Evolutionary conservation across 371 early-diverging fungal genomes (phyloP).

Genomic region (Mucor circinelloides): DNA sequence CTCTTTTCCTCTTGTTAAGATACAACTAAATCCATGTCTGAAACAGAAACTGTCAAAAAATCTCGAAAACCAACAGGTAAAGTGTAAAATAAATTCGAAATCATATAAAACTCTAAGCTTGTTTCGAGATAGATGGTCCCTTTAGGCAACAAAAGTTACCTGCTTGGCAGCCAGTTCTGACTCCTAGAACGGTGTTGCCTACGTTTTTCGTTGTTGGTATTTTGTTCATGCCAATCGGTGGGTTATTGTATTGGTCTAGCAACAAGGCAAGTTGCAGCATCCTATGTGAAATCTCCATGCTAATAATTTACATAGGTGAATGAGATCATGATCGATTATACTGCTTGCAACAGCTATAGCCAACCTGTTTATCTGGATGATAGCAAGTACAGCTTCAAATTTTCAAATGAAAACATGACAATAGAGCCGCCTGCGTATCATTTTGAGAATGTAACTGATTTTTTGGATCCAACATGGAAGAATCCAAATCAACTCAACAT

Average conservation of each 20-base stretch:
- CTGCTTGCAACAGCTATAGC: slow-evolving; percentile 65
- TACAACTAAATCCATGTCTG: background rate
- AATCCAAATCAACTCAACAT: slow-evolving; percentile 50
- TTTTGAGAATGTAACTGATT: slow-evolving; percentile 27
- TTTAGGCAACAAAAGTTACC: slow-evolving; percentile 97
- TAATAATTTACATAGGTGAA: slow-evolving; percentile 43
- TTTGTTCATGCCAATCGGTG: slow-evolving; percentile 92
- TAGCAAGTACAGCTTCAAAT: slow-evolving; percentile 22
- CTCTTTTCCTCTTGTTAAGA: background rate
- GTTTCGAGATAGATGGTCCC: slow-evolving; percentile 73
- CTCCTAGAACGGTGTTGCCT: slow-evolving; percentile 92
- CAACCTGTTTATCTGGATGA: slow-evolving; percentile 35
- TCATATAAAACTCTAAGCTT: background rate
- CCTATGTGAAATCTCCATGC: background rate
- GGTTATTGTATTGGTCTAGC: slow-evolving; percentile 71
- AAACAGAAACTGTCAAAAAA: background rate
- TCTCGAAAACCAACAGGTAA: background rate
- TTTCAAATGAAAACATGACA: slow-evolving; percentile 9
- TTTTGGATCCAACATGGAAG: slow-evolving; percentile 34
- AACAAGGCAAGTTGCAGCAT: slow-evolving; percentile 56
- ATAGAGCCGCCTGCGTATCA: slow-evolving; percentile 42
- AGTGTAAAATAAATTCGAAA: background rate
- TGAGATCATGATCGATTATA: slow-evolving; percentile 91
- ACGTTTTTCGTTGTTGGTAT: slow-evolving; percentile 90
- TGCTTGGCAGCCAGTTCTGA: slow-evolving; percentile 97